Base-by-base conservation (phyloP, 441 rosid species). In the Kokia cookei region DNA sequence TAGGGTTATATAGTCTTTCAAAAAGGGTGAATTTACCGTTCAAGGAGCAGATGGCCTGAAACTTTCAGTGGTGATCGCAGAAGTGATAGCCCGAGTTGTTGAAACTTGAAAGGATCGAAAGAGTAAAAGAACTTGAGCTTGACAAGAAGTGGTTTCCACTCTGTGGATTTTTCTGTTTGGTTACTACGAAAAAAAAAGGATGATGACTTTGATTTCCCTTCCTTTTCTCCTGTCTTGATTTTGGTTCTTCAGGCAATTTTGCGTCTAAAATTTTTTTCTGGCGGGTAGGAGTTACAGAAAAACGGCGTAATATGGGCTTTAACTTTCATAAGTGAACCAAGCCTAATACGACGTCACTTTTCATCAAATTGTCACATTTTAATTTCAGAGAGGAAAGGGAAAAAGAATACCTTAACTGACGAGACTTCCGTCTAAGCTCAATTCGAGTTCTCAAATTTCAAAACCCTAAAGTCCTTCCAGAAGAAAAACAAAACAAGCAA, bases 391-490 rank as follows among this genome's bases (percentile, higher is more conserved):
- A 35, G 40, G 40, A 35, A 6, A 35, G 40, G 40, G 8, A 35
- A 22, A 5, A 12, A 0, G 4, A 26, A 48, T 51, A 2, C 9
- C 29, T 15, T 51, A 15, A 37, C 14, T 45, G 48, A 45, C 14
- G 35, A 63, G 66, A 35, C 37, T 63, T 7, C 71, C 37, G 35
- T 58, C 27, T 4, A 26, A 12, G 26, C 43, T 50, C 9, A 22
- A 66, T 35, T 35, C 12, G 54, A 69, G 55, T 4, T 73, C 80
- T 79, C 63, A 81, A 81, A 79, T 53, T 77, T 77, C 58, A 75
- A 81, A 84, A 73, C 55, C 82, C 76, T 59, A 50, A 65, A 70
- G 73, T 59, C 79, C 35, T 75, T 14, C 6, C 26, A 7, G 27
- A 26, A 66, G 19, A 4, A 14, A 29, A 7, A 40, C 8, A 82